Percentiles rank a stretch among this genome's conserved stretches.
phyloP scores from a whole-genome alignment of 208 protist genomes.

The Crithidia expoeki region DNA sequence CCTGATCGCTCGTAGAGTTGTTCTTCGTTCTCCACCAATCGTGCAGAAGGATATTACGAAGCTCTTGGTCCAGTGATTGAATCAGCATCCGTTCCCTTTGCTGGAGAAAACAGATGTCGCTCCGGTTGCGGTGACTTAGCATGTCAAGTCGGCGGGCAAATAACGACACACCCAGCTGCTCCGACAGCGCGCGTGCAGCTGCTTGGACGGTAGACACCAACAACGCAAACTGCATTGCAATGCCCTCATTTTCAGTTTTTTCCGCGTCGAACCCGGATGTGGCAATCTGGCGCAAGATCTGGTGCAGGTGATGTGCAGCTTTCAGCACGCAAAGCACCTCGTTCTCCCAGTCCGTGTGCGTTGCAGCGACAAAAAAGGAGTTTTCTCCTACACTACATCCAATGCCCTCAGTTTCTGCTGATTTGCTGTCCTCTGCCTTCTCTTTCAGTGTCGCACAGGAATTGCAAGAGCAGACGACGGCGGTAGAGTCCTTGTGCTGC shows the following conservation, averaged over 20 bases:
- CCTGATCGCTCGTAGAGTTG: neutral
- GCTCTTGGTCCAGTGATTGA: slow-evolving; percentile 13
- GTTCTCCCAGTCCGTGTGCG: slow-evolving; percentile 16
- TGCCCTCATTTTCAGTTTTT: neutral
- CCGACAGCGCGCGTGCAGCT: slow-evolving; percentile 37
- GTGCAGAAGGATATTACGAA: slow-evolving; percentile 15
- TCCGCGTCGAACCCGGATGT: neutral
- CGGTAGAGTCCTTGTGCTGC: neutral
- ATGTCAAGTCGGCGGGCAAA: slow-evolving; percentile 29
- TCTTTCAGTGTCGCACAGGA: neutral
- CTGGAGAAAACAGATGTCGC: slow-evolving; percentile 4
- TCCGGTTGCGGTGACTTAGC: neutral
- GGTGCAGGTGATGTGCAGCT: slow-evolving; percentile 18
- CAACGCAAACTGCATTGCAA: neutral
- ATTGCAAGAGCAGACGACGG: neutral
- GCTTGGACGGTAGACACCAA: slow-evolving; percentile 32
- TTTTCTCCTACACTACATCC: neutral
- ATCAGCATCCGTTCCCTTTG: slow-evolving; percentile 18
- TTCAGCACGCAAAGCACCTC: slow-evolving; percentile 27
- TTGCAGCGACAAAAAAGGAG: neutral
- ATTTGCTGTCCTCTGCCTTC: neutral
- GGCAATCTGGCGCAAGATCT: slow-evolving; percentile 1
- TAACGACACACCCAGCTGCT: slow-evolving; percentile 37
- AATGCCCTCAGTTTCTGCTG: too few relatives aligned
- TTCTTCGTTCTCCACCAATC: neutral